phyloP scores from a whole-genome alignment of 2,329 filamentous ascomycete genomes.

The Thelonectria rubi region DNA sequence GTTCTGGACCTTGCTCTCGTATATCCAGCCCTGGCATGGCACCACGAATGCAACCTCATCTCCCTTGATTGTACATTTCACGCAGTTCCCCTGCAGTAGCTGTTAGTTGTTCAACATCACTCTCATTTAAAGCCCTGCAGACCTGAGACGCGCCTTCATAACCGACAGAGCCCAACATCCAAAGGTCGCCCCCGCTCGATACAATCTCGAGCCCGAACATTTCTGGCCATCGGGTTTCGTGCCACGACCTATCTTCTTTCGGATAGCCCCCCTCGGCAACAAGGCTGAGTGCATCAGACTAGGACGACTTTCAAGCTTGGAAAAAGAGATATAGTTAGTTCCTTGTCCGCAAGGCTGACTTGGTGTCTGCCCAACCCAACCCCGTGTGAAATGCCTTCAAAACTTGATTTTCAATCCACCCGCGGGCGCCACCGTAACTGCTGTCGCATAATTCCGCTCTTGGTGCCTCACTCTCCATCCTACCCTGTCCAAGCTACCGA shows the following conservation, averaged over 20 bases:
- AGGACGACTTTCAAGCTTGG: not conserved
- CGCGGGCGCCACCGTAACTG: not conserved
- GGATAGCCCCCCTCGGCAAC: not conserved
- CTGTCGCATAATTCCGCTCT: not conserved
- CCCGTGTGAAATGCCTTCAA: not conserved
- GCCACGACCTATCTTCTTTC: not conserved
- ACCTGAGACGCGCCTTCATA: not conserved
- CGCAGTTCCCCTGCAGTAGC: not conserved
- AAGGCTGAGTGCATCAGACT: constrained; percentile 3
- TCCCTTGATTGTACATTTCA: not conserved
- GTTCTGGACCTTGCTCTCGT: not conserved
- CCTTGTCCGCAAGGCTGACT: constrained; percentile 5
- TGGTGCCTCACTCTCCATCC: not conserved
- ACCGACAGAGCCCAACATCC: not conserved
- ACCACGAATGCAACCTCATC: not conserved
- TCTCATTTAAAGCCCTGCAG: not conserved
- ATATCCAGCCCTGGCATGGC: not conserved
- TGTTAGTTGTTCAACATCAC: not conserved
- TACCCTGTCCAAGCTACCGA: not conserved
- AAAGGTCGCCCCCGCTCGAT: not conserved
- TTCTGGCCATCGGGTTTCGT: not conserved
- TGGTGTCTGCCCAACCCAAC: not conserved
- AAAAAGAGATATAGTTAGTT: not conserved
- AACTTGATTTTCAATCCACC: not conserved
- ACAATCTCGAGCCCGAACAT: not conserved